Conservation (phyloP, 2,329 filamentous ascomycete genomes). For the Cordyceps sp. region DNA sequence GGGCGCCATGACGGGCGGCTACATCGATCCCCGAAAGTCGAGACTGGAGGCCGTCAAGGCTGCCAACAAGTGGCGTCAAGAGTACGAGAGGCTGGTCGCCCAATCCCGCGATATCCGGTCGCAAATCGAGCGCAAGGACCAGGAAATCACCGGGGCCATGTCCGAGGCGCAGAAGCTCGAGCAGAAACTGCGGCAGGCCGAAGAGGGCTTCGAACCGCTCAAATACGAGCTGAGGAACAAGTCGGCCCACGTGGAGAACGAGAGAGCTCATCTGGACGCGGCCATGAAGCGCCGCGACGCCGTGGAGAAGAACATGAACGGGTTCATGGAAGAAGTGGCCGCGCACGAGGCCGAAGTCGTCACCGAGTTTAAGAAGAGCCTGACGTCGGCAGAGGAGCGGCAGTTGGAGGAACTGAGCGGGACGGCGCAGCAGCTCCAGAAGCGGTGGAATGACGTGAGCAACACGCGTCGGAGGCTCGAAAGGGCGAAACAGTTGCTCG, state of each 20-base stretch:
- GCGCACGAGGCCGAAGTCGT: slow-evolving; percentile 67
- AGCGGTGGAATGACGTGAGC: slow-evolving; percentile 61
- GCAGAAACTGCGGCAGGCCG: slow-evolving; percentile 59
- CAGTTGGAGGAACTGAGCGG: slow-evolving; percentile 57
- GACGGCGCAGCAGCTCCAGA: slow-evolving; percentile 56
- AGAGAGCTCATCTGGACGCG: slow-evolving; percentile 55
- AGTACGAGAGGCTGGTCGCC: slow-evolving; percentile 50
- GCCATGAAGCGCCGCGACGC: slow-evolving; percentile 48
- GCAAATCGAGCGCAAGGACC: slow-evolving; percentile 64
- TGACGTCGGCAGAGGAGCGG: slow-evolving; percentile 67
- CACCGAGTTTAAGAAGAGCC: slow-evolving; percentile 81
- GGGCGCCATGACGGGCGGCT: slow-evolving; percentile 89
- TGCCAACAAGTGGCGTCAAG: slow-evolving; percentile 57
- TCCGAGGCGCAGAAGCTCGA: slow-evolving; percentile 72
- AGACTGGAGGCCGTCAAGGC: slow-evolving; percentile 71
- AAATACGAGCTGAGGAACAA: slow-evolving; percentile 62
- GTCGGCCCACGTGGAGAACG: slow-evolving; percentile 56
- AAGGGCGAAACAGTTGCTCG: slow-evolving; percentile 63
- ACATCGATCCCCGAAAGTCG: slow-evolving; percentile 71
- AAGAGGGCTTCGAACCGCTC: slow-evolving; percentile 68
- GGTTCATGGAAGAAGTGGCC: slow-evolving; percentile 56
- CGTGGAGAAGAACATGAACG: slow-evolving; percentile 59
- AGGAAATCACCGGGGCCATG: slow-evolving; percentile 76
- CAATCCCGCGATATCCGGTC: slow-evolving; percentile 49
- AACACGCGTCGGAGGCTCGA: slow-evolving; percentile 62